Evolutionary conservation across 768 basidiomycete species (phyloP).

Genomic region (Auriculariales sp.): DNA sequence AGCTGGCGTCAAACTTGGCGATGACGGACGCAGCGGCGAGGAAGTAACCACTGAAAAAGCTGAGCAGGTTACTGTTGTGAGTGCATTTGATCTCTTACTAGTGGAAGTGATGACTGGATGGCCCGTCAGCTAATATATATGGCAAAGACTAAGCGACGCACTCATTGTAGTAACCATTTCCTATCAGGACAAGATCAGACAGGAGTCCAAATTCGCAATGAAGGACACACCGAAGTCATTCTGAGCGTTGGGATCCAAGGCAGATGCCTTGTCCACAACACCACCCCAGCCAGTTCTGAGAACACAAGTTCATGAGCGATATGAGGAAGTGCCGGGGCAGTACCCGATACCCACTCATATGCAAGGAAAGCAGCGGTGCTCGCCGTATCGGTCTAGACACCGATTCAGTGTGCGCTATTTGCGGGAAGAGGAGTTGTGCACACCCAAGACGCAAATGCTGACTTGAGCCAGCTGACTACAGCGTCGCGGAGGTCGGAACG

Average conservation of each 20-base stretch:
- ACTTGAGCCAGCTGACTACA: slow-evolving; percentile 14
- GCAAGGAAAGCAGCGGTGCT: slow-evolving; percentile 14
- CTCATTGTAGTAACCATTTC: slow-evolving; percentile 23
- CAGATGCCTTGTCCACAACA: slow-evolving; percentile 19
- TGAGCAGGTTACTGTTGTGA: no score
- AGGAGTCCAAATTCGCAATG: background rate
- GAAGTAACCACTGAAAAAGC: slow-evolving; percentile 13
- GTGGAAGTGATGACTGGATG: slow-evolving; percentile 23
- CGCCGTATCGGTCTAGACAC: slow-evolving; percentile 9
- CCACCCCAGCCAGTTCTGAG: slow-evolving; percentile 24
- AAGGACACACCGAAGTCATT: slow-evolving; percentile 16
- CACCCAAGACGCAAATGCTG: slow-evolving; percentile 16
- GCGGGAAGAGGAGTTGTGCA: background rate
- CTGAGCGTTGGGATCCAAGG: slow-evolving; percentile 12
- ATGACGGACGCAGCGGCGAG: slow-evolving; percentile 18
- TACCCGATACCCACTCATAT: no score
- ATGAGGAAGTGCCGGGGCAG: no score
- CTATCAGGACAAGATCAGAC: background rate
- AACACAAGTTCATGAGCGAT: no score
- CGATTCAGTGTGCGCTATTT: background rate
- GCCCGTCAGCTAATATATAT: no score
- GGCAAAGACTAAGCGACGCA: no score
- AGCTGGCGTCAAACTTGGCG: slow-evolving; percentile 14
- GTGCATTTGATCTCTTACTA: slow-evolving; percentile 11
- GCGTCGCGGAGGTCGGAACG: slow-evolving; percentile 17